phyloP scores from a whole-genome alignment of 1,284 basidiomycete species.

The Pseudozyma flocculosa region DNA sequence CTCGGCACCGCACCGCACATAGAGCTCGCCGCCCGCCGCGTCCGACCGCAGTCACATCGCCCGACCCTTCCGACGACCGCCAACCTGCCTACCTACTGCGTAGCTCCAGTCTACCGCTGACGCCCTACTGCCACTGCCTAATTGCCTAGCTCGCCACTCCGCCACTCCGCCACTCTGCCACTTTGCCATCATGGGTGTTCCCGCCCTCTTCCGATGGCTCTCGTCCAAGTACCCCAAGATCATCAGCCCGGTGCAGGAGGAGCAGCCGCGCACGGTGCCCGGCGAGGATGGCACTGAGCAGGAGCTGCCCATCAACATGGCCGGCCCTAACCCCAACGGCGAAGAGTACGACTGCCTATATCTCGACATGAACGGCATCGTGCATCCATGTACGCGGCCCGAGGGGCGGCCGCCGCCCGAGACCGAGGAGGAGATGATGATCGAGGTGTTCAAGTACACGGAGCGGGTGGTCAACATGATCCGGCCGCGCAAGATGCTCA shows the following conservation, averaged over 20 bases:
- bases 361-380: constrained; percentile 65
- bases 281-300: constrained; percentile 66
- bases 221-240: constrained; percentile 59
- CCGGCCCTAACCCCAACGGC: constrained; percentile 88
- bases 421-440: constrained; percentile 99
- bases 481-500: constrained; percentile 86
- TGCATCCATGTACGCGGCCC: constrained; percentile 97
- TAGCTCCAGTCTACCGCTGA: too few species aligned
- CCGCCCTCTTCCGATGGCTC: constrained; percentile 58
- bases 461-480: constrained; percentile 97
- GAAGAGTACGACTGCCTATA: constrained; percentile 95
- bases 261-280: constrained; percentile 44
- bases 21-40: too few species aligned
- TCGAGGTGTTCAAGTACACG: constrained; percentile 94
- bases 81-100: too few species aligned
- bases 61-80: too few species aligned
- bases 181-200: constrained; percentile 56
- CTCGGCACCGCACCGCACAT: too few species aligned
- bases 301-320: constrained; percentile 78
- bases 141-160: too few species aligned
- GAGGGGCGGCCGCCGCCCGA: constrained; percentile 88
- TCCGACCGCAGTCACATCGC: too few species aligned
- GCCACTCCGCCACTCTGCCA: too few species aligned
- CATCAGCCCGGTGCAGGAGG: constrained; percentile 54
- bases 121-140: too few species aligned